Base-by-base conservation (phyloP, 768 basidiomycete genomes). In the Lentinula raphanica region DNA sequence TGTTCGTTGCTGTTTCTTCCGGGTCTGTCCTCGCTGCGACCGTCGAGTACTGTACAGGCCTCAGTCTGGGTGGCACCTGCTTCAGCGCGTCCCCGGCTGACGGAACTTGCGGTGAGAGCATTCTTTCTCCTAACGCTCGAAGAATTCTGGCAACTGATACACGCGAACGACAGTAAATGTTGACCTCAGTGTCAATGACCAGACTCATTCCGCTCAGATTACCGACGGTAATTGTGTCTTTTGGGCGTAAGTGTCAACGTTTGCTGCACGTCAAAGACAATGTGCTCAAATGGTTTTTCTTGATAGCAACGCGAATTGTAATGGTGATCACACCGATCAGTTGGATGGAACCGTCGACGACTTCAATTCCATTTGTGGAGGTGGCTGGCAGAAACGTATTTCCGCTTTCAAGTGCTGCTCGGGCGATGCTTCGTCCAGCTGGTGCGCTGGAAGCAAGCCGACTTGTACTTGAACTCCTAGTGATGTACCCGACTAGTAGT, bases 381-480 rank as follows among this genome's bases (percentile, higher is more conserved):
- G 32, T 13, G 54, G 40, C 23, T 56, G 54, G 54, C 54, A 56
- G 54, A 56, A 56, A 6, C 54, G 54, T 25, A 56, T 56, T 39
- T 56, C 54, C 12, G 40, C 54, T 21, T 56, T 21, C 38, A 56
- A 56, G 38, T 56, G 54, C 45, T 56, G 54, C 21, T 5, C 3
- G 19, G 54, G 54, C n/a, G 23, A 19, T n/a, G 54, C 54, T 44
- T 23, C 39, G 39, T 28, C 3, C 39, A 56, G 3, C 21, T 56
- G 54, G 54, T 56, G 54, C 31, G 54, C 54, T 28, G 54, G 54
- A 19, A 56, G 29, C 40, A 56, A 6, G n/a, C 54, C 54, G 3
- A 56, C 5, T 2, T 56, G 54, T 40, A 45, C 54, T 40, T 56
- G 23, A 44, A 35, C 13, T 35, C n/a, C n/a, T n/a, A n/a, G n/a